Conservation (phyloP, 2,329 filamentous ascomycete species). For the Aspergillus bombycis region DNA sequence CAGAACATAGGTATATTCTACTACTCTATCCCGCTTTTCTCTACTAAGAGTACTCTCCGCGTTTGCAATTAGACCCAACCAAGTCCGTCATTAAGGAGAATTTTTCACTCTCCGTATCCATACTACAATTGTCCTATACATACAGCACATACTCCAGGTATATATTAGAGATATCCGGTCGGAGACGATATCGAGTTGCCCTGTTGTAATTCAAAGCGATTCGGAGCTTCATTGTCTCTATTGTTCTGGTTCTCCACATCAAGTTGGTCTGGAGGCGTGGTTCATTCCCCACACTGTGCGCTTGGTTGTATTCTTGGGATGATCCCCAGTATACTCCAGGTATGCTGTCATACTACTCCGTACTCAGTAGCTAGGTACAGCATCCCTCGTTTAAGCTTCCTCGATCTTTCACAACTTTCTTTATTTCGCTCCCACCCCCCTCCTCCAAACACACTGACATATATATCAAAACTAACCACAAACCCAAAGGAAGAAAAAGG, state of each 20-base stretch:
- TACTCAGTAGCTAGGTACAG: not conserved
- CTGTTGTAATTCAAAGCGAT: not conserved
- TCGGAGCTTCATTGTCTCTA: not conserved
- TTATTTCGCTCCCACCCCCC: not conserved
- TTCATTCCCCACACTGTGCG: not conserved
- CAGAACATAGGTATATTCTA: not conserved
- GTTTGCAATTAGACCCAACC: too few species aligned
- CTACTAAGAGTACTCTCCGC: too few species aligned
- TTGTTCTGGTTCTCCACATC: not conserved
- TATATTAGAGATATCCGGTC: too few species aligned
- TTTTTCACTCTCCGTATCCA: too few species aligned
- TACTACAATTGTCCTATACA: too few species aligned
- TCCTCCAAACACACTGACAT: not conserved
- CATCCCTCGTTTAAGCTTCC: not conserved
- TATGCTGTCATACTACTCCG: too few species aligned
- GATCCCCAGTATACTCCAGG: not conserved
- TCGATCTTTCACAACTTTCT: not conserved
- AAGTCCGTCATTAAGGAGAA: not conserved
- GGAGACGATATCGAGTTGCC: too few species aligned
- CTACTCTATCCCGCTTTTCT: too few species aligned
- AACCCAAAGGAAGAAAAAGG: not conserved
- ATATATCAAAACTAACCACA: not conserved
- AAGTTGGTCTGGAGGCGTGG: too few species aligned
- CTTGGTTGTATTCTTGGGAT: not conserved
- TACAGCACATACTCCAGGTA: too few species aligned